phyloP scores from a whole-genome alignment of 768 basidiomycete species.

The Sporobolomyces phaffii region DNA sequence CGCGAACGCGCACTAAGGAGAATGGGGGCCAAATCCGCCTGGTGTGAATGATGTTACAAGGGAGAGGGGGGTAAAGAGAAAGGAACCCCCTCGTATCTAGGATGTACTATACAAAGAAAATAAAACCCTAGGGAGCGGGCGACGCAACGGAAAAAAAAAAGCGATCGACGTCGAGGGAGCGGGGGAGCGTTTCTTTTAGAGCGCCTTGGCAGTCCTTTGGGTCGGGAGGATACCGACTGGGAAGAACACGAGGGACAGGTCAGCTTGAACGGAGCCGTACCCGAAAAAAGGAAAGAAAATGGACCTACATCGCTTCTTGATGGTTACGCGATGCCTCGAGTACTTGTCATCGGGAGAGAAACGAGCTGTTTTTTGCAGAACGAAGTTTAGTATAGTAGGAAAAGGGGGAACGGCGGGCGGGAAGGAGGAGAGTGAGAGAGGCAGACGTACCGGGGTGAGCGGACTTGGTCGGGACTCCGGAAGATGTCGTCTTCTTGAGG shows the following conservation, averaged over 20 bases:
- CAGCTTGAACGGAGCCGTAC: not conserved
- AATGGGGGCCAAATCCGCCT: not conserved
- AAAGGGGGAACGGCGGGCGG: no score
- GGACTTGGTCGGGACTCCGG: conserved; percentile 81
- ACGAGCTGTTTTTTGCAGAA: conserved; percentile 58
- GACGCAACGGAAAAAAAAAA: no score
- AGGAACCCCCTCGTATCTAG: no score
- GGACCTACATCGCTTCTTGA: conserved; percentile 73
- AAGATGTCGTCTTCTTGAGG: conserved; percentile 83
- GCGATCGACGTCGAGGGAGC: no score
- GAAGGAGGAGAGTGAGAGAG: not conserved
- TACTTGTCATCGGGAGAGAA: conserved; percentile 99
- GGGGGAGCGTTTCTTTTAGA: no score
- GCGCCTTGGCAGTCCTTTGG: conserved; percentile 78
- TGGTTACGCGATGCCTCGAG: conserved; percentile 90
- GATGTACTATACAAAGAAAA: no score
- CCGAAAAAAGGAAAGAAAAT: conserved; percentile 41
- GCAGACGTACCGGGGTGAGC: conserved; percentile 80
- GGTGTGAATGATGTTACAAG: no score
- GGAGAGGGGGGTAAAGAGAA: no score
- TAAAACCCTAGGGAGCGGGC: no score
- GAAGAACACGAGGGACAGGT: no score
- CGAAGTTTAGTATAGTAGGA: not conserved
- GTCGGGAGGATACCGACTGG: conserved; percentile 69
- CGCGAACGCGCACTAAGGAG: not conserved